Percentiles rank a stretch among this genome's conserved stretches.
phyloP scores from a whole-genome alignment of 352 stramenopile species.

The Globisporangium irregulare region DNA sequence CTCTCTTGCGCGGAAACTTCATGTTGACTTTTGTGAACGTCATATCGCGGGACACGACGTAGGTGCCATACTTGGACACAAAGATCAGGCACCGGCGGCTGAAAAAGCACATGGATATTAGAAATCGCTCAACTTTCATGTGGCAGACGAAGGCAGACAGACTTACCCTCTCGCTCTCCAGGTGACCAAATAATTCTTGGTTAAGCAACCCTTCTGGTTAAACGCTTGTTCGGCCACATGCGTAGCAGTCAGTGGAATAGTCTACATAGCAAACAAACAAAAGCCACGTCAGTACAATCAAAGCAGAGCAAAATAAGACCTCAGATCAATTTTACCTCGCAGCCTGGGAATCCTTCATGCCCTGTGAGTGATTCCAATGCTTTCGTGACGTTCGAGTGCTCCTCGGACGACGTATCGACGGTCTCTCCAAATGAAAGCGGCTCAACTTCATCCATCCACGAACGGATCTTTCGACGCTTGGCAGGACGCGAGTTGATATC shows the following conservation, averaged over 20 bases:
- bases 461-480: conserved; percentile 86
- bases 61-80: conserved; percentile 60
- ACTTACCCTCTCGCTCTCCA: conserved; percentile 79
- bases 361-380: conserved; percentile 70
- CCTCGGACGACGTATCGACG: conserved; percentile 55
- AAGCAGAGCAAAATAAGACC: not conserved
- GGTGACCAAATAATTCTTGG: conserved; percentile 80
- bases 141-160: not conserved
- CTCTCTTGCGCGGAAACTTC: conserved; percentile 81
- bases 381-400: conserved; percentile 50
- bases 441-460: conserved; percentile 79
- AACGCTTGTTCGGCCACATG: conserved; percentile 72
- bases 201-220: conserved; percentile 71
- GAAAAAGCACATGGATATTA: conserved; percentile 10
- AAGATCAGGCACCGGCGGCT: conserved; percentile 81
- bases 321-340: conserved; percentile 46
- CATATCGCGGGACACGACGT: conserved; percentile 79
- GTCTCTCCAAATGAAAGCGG: conserved; percentile 62
- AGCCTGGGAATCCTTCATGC: conserved; percentile 75
- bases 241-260: conserved; percentile 82
- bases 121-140: not conserved
- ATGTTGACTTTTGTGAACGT: conserved; percentile 87
- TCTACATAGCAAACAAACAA: conserved; percentile 32
- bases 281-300: not conserved
- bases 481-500: conserved; percentile 44